Conservation (phyloP, 352 stramenopile species). For the Thalassiosira mediterranea region DNA sequence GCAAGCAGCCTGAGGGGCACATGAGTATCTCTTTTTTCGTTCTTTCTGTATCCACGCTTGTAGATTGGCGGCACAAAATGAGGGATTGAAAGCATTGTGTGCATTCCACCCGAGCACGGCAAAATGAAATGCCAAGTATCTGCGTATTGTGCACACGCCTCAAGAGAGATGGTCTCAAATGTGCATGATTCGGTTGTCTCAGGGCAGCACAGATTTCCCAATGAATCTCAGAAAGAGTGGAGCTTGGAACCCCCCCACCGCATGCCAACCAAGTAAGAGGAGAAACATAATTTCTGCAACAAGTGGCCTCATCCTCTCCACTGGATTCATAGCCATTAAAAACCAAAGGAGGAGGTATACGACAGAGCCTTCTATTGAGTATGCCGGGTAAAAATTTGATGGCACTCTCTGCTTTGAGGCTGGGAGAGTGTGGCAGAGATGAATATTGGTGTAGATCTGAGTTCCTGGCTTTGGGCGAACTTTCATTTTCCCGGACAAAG, state of each 20-base stretch:
- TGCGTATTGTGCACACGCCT: slow-evolving; percentile 51
- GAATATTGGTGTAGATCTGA: no score
- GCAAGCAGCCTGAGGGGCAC: slow-evolving; percentile 53
- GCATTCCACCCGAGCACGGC: slow-evolving; percentile 63
- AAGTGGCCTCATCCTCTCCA: slow-evolving; percentile 1
- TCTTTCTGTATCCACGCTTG: slow-evolving; percentile 7
- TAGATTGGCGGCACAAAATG: slow-evolving; percentile 17
- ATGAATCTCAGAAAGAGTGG: slow-evolving; percentile 60
- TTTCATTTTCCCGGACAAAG: slow-evolving; percentile 25
- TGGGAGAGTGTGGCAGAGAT: no score
- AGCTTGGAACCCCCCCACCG: slow-evolving; percentile 34
- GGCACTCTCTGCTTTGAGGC: no score
- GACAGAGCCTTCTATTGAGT: slow-evolving; percentile 41
- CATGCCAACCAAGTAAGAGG: slow-evolving; percentile 22
- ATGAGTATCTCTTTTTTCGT: slow-evolving; percentile 15
- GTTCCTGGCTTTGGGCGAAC: neutral
- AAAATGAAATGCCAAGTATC: slow-evolving; percentile 75
- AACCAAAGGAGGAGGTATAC: slow-evolving; percentile 9
- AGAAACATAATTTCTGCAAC: slow-evolving; percentile 19
- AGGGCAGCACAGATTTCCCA: slow-evolving; percentile 57
- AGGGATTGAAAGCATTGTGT: slow-evolving; percentile 64
- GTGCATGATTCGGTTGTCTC: slow-evolving; percentile 25
- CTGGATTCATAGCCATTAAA: slow-evolving; percentile 11
- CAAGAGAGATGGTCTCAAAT: slow-evolving; percentile 71
- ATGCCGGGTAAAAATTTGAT: slow-evolving; percentile 63